These are phyloP conservation scores for Ambrosiella cleistominuta DNA, from an alignment of 2,329 filamentous ascomycete genomes.

Conservation along the genomic window DNA sequence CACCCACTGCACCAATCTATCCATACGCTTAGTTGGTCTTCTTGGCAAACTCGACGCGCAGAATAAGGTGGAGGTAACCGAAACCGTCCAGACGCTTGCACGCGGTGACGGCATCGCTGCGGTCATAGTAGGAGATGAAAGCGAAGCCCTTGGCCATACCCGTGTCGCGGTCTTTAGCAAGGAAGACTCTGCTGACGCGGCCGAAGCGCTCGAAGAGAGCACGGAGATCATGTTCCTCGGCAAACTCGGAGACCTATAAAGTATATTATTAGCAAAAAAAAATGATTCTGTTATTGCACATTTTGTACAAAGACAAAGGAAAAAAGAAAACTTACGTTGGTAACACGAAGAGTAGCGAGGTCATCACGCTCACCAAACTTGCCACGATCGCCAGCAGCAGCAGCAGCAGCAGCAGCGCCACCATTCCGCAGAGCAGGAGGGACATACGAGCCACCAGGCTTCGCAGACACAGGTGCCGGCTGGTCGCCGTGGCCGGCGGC, in stretches of 20 bases:
- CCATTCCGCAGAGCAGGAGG: conserved; percentile 78
- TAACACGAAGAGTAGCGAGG: conserved; percentile 86
- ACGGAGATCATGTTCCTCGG: conserved; percentile 85
- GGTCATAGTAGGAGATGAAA: conserved; percentile 91
- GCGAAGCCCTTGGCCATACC: conserved; percentile 95
- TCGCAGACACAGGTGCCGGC: conserved; percentile 40
- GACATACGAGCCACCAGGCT: conserved; percentile 65
- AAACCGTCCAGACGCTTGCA: conserved; percentile 97
- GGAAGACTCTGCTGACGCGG: conserved; percentile 88
- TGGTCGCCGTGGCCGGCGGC: conserved; percentile 39
- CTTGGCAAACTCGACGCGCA: conserved; percentile 79
- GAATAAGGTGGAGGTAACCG: conserved; percentile 73
- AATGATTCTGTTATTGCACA: not conserved
- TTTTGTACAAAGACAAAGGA: not conserved
- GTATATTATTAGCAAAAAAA: conserved; percentile 4
- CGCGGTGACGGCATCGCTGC: conserved; percentile 74
- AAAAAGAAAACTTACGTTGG: conserved; percentile 54
- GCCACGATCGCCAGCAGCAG: conserved; percentile 49
- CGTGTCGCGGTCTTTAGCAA: conserved; percentile 95
- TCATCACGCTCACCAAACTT: conserved; percentile 92
- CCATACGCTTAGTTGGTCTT: conserved; percentile 18
- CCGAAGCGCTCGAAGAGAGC: conserved; percentile 98
- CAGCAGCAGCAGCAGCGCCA: conserved; percentile 44
- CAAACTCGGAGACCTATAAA: conserved; percentile 76
- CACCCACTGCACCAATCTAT: not conserved